These are phyloP conservation scores for Podospora appendiculata DNA, from an alignment of 495 filamentous ascomycete genomes.

Conservation along the genomic window DNA sequence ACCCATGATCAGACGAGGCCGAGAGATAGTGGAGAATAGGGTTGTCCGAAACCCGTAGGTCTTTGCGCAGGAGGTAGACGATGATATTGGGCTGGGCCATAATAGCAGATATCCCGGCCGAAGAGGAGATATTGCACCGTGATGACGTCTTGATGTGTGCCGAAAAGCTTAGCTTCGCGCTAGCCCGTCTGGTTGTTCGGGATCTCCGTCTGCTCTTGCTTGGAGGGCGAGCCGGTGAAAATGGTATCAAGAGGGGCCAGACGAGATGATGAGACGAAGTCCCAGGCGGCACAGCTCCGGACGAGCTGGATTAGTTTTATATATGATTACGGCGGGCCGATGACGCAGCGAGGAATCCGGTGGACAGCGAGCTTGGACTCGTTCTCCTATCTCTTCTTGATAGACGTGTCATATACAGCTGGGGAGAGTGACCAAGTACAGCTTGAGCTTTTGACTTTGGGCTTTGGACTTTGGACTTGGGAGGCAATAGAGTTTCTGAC, in stretches of 20 bases:
- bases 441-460: not conserved
- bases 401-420: not conserved
- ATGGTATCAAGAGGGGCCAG: not conserved
- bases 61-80: constrained; percentile 56
- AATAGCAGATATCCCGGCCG: no score
- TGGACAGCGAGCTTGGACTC: not conserved
- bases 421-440: not conserved
- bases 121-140: not conserved
- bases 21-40: constrained; percentile 52
- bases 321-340: no score
- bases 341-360: no score
- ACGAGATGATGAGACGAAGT: not conserved
- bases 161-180: not conserved
- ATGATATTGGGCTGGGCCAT: constrained; percentile 38
- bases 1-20: constrained; percentile 36
- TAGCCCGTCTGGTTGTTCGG: not conserved
- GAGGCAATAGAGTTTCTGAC: not conserved
- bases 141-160: not conserved
- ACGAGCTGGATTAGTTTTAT: no score
- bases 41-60: constrained; percentile 62
- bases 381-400: not conserved
- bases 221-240: not conserved
- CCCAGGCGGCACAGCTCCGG: not conserved
- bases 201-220: not conserved
- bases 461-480: not conserved